phyloP scores from a whole-genome alignment of 192 early-diverging fungal species.

The Entomortierella chlamydospora region DNA sequence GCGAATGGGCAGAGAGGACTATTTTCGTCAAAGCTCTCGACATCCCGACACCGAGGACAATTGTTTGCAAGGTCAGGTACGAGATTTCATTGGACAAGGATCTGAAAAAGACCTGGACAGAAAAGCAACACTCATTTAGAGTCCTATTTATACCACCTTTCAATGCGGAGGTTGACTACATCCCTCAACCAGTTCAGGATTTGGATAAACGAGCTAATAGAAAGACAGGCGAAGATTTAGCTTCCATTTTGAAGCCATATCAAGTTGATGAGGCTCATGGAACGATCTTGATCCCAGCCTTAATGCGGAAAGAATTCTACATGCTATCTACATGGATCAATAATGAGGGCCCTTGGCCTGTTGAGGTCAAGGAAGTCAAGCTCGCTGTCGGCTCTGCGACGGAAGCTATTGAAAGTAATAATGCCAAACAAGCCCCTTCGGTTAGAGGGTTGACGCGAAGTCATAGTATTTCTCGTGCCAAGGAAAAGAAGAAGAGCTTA shows the following conservation, averaged over 20 bases:
- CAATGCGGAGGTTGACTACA: conserved; percentile 57
- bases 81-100: conserved; percentile 47
- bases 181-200: conserved; percentile 23
- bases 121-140: conserved; percentile 66
- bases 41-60: conserved; percentile 31
- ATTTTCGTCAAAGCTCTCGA: conserved; percentile 25
- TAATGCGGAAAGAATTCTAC: conserved; percentile 42
- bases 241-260: conserved; percentile 11
- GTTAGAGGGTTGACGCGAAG: conserved; percentile 15
- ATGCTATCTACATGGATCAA: conserved; percentile 42
- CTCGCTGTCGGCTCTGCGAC: conserved; percentile 17
- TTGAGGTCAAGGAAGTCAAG: conserved; percentile 44
- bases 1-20: conserved; percentile 37
- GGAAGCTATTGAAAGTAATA: not conserved
- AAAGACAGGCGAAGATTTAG: conserved; percentile 2
- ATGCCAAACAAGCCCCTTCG: conserved; percentile 1
- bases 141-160: conserved; percentile 69
- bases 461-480: conserved; percentile 32
- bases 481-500: conserved; percentile 24
- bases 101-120: conserved; percentile 53
- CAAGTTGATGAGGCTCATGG: conserved; percentile 57
- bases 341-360: conserved; percentile 48
- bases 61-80: conserved; percentile 53
- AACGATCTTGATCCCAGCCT: conserved; percentile 60
- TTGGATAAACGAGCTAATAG: not conserved